Evolutionary conservation across 495 filamentous ascomycete genomes (phyloP).

Genomic region (Darksidea phi): DNA sequence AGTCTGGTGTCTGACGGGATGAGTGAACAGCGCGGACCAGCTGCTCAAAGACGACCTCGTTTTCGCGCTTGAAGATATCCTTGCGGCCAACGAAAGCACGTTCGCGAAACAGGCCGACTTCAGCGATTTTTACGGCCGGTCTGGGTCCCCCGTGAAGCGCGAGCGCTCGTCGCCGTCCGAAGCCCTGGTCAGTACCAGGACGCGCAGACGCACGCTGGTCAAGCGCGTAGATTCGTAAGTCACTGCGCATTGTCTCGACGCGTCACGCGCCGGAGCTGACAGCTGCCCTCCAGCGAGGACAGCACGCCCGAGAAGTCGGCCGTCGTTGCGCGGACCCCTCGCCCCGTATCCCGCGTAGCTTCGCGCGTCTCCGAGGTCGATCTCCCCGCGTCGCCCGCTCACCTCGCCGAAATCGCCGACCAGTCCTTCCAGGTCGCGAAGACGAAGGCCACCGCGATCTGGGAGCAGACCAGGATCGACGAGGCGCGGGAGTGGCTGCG

Average conservation of each 20-base stretch:
- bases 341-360: conserved; percentile 54
- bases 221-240: conserved; percentile 39
- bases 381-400: conserved; percentile 79
- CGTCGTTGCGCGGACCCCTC: conserved; percentile 56
- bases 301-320: conserved; percentile 24
- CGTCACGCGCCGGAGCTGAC: conserved; percentile 34
- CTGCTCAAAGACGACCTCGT: conserved; percentile 83
- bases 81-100: conserved; percentile 61
- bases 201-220: conserved; percentile 34
- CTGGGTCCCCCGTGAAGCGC: conserved; percentile 76
- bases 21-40: conserved; percentile 59
- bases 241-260: conserved; percentile 13
- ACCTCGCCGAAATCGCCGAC: conserved; percentile 82
- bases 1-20: background rate
- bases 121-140: conserved; percentile 71
- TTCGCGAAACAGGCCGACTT: conserved; percentile 64
- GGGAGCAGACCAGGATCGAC: conserved; percentile 49
- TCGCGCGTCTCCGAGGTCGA: conserved; percentile 38
- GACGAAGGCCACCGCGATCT: conserved; percentile 48
- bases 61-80: conserved; percentile 68
- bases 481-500: conserved; percentile 56
- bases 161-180: conserved; percentile 48
- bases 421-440: conserved; percentile 64
- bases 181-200: conserved; percentile 45
- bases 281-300: conserved; percentile 15